Percentiles rank a stretch among this genome's conserved stretches.
These are phyloP conservation scores for Cicer pinnatifidum DNA, from an alignment of 306 rosid species.

Conservation along the genomic window DNA sequence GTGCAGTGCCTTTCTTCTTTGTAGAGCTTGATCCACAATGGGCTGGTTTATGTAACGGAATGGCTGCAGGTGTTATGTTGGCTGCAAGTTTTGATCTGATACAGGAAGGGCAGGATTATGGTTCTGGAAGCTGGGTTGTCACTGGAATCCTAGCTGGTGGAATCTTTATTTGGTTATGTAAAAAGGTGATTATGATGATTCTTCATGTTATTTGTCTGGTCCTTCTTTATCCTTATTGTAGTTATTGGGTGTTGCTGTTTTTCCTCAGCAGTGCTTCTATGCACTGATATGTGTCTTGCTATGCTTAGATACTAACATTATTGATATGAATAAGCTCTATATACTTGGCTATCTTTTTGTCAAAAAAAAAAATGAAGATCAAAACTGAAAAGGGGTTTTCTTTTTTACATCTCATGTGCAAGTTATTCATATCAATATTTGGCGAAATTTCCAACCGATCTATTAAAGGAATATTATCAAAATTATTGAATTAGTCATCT, in stretches of 20 bases:
- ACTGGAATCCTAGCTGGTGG: conserved; percentile 88
- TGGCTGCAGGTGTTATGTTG: conserved; percentile 99
- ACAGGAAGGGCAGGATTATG: conserved; percentile 91
- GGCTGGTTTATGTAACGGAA: conserved; percentile 98
- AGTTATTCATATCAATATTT: background rate
- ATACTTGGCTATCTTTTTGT: background rate
- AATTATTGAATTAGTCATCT: conserved; percentile 23
- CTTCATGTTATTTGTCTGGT: conserved; percentile 21
- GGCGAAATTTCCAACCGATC: background rate
- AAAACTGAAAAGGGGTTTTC: background rate
- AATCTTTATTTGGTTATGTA: conserved; percentile 89
- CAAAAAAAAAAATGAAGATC: background rate
- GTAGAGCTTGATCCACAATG: conserved; percentile 97
- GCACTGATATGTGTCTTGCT: conserved; percentile 22
- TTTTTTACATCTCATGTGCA: conserved; percentile 1
- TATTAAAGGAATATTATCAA: conserved; percentile 1
- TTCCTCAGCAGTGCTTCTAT: conserved; percentile 14
- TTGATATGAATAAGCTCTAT: conserved; percentile 19
- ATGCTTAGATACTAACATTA: background rate
- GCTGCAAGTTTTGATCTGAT: conserved; percentile 96
- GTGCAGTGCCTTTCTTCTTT: conserved; percentile 98
- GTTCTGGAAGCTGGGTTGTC: conserved; percentile 93
- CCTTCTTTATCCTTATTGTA: conserved; percentile 18
- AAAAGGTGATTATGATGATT: conserved; percentile 67
- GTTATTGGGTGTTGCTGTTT: conserved; percentile 21